phyloP scores from a whole-genome alignment of 257 asterid genomes.

The Petunia axillaris region DNA sequence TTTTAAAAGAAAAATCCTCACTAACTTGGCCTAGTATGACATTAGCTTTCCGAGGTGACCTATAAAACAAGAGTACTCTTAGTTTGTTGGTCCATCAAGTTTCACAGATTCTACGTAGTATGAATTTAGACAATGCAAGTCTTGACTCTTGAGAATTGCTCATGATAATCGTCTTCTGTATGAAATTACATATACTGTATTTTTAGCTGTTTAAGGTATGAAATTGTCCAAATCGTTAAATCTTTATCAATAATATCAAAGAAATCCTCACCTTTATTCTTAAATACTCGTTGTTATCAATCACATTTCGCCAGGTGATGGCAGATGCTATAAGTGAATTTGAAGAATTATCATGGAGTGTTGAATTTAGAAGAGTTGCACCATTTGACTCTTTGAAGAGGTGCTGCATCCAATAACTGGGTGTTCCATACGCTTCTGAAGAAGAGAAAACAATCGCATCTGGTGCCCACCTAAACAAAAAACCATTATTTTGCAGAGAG shows the following conservation, averaged over 20 bases:
- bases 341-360: slow-evolving; percentile 52
- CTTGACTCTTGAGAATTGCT: not conserved
- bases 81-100: not conserved
- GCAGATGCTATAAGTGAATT: slow-evolving; percentile 70
- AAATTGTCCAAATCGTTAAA: too few relatives aligned
- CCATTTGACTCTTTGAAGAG: slow-evolving; percentile 87
- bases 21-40: too few relatives aligned
- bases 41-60: not conserved
- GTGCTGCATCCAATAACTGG: slow-evolving; percentile 98
- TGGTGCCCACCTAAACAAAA: slow-evolving; percentile 68
- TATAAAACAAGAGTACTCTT: not conserved
- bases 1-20: too few relatives aligned
- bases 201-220: too few relatives aligned
- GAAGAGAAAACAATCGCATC: slow-evolving; percentile 91
- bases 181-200: too few relatives aligned
- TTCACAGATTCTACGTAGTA: not conserved
- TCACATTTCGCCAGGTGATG: slow-evolving; percentile 55
- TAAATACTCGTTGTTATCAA: slow-evolving; percentile 39
- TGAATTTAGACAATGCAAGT: not conserved
- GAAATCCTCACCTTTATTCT: slow-evolving; percentile 58
- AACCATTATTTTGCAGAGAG: not conserved
- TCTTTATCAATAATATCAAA: too few relatives aligned
- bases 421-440: slow-evolving; percentile 73
- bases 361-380: slow-evolving; percentile 71
- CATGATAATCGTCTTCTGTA: not conserved